These are phyloP conservation scores for Acacia concinna DNA, from an alignment of 331 rosid species.

Conservation along the genomic window DNA sequence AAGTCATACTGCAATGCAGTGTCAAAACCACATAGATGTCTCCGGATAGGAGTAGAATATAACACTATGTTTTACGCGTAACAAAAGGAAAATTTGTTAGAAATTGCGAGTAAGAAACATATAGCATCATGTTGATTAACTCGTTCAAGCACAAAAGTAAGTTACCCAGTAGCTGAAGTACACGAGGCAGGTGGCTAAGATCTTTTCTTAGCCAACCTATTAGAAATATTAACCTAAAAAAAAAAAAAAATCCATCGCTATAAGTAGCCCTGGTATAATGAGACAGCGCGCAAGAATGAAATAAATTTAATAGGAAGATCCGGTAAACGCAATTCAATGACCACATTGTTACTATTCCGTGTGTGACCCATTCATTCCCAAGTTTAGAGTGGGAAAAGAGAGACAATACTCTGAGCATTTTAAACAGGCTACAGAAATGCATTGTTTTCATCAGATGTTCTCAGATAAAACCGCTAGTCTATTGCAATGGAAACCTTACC, in stretches of 20 bases:
- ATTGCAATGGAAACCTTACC: not conserved
- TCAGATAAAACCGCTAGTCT: not conserved
- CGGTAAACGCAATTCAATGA: constrained; percentile 8
- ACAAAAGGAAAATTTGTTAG: not conserved
- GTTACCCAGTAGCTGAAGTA: not conserved
- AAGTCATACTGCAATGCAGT: not conserved
- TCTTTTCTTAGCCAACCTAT: not conserved
- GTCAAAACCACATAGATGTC: not conserved
- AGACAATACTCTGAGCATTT: constrained; percentile 16
- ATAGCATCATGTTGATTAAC: not conserved
- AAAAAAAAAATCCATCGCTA: not conserved
- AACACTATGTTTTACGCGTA: not conserved
- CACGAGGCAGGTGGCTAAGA: not conserved
- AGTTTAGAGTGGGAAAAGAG: not conserved
- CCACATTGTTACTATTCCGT: constrained; percentile 8
- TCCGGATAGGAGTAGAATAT: not conserved
- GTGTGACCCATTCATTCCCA: constrained; percentile 2
- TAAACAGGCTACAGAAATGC: constrained; percentile 17
- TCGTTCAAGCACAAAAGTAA: not conserved
- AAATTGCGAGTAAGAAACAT: not conserved
- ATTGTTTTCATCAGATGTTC: constrained; percentile 29
- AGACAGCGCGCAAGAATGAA: not conserved
- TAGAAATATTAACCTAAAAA: not conserved
- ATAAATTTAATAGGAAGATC: constrained; percentile 18
- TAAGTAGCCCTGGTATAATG: not conserved